Evolutionary conservation across 2,329 filamentous ascomycete genomes (phyloP).

Genomic region (Exophiala lecanii-corni): DNA sequence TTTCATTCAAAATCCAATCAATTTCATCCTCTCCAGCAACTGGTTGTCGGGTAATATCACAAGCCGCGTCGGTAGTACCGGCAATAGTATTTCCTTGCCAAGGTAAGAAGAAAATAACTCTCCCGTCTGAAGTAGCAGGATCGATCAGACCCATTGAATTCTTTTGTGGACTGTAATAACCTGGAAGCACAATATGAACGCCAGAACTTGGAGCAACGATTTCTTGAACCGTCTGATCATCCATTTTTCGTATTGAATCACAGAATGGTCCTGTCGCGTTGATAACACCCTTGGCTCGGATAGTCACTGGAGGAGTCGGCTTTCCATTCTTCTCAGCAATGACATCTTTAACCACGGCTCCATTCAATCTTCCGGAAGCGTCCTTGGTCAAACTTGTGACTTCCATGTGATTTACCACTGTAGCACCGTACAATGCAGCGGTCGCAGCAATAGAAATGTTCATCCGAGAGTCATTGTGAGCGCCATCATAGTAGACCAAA

Average conservation of each 20-base stretch:
- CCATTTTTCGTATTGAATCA: conserved; percentile 79
- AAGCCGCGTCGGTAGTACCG: conserved; percentile 78
- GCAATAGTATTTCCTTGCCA: conserved; percentile 93
- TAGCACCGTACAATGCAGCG: conserved; percentile 78
- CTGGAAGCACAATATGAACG: conserved; percentile 80
- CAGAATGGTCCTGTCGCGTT: conserved; percentile 88
- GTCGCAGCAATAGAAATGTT: conserved; percentile 86
- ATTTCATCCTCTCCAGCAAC: conserved; percentile 78
- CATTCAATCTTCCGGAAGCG: conserved; percentile 65
- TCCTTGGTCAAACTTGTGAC: conserved; percentile 74
- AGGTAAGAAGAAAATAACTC: conserved; percentile 88
- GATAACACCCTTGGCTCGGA: conserved; percentile 75
- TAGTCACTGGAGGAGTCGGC: conserved; percentile 51
- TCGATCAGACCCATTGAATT: conserved; percentile 81
- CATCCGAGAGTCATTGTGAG: conserved; percentile 90
- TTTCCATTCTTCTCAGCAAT: conserved; percentile 62
- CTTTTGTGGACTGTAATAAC: conserved; percentile 71
- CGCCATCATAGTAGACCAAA: conserved; percentile 86
- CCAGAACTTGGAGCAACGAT: conserved; percentile 83
- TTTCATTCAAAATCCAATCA: conserved; percentile 80
- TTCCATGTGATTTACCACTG: conserved; percentile 77
- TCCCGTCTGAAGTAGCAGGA: conserved; percentile 77
- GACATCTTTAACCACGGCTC: conserved; percentile 68
- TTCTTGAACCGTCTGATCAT: conserved; percentile 65
- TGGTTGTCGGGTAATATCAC: conserved; percentile 66